Base-by-base conservation (phyloP, 2,329 filamentous ascomycete species). In the Tolypocladium ovalisporum region DNA sequence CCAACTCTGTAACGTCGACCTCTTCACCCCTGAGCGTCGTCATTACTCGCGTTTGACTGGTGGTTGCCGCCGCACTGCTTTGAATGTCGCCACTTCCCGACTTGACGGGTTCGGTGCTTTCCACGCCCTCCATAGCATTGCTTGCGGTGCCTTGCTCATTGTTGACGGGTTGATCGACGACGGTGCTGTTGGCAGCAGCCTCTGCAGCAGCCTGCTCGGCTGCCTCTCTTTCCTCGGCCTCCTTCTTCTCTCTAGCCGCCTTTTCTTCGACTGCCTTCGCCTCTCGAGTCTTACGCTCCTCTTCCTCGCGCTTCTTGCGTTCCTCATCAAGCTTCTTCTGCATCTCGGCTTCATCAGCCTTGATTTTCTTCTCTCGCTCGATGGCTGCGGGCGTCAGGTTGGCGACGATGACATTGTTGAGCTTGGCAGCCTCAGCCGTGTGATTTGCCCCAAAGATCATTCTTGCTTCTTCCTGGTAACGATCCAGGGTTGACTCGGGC, bases 1-100 rank as follows among this genome's bases (percentile, higher is more conserved):
- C 92, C 60, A 99, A 80, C 60, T 90, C 89, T 0, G 94, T 99
- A 54, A 99, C 94, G 70, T 99, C 94, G 56, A 96, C 83, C 65
- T 94, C 86, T 61, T 89, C 88, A 32, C 92, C 93, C 59, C 92
- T 80, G 56, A 99, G 91, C 2, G 83, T 92, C 19, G 90, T 95
- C 65, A 86, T 87, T 35, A 96, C 81, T 53, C 92, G 87, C 3
- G 71, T 68, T 32, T 68, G 67, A 24, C 69, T 62, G 10, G 64
- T 60, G 19, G 57, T 52, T 13, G 58, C 40, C 6, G 58, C 42
- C 13, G 58, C 32, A 19, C 12, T 44, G 47, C 36, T 53, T 52
- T 68, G 66, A 32, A 62, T 65, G 19, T 64, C 62, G 42, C 68
- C 67, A 37, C 69, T 62, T 54, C 70, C 66, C 40, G 65, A 62